These are phyloP conservation scores for Hortaea sp. DNA, from an alignment of 2,329 filamentous ascomycete species.

Conservation along the genomic window DNA sequence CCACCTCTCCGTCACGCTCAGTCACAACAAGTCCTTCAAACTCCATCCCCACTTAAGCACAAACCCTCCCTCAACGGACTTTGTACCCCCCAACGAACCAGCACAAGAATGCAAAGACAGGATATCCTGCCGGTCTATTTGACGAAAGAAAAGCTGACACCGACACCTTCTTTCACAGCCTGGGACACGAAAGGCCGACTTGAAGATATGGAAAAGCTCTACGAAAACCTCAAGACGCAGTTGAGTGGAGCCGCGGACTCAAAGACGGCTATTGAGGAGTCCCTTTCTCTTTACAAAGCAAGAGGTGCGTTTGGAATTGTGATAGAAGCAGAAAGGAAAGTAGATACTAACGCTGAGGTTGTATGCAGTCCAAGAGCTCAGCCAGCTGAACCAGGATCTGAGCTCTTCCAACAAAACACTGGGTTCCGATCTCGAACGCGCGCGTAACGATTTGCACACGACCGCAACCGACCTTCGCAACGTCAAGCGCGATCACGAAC, in stretches of 20 bases:
- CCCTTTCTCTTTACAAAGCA: slow-evolving; percentile 62
- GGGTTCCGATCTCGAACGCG: slow-evolving; percentile 52
- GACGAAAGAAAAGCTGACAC: slow-evolving; percentile 43
- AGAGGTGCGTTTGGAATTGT: slow-evolving; percentile 49
- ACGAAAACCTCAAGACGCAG: slow-evolving; percentile 59
- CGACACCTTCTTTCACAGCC: slow-evolving; percentile 43
- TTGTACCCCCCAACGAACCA: slow-evolving; percentile 15
- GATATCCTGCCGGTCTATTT: slow-evolving; percentile 58
- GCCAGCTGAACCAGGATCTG: slow-evolving; percentile 29
- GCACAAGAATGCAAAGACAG: slow-evolving; percentile 22
- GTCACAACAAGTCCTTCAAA: slow-evolving; percentile 18
- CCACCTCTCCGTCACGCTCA: slow-evolving; percentile 21
- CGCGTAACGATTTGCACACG: slow-evolving; percentile 23
- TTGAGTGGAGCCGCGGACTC: slow-evolving; percentile 61
- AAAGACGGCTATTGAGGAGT: slow-evolving; percentile 61
- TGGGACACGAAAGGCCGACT: slow-evolving; percentile 74
- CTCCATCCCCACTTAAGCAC: slow-evolving; percentile 21
- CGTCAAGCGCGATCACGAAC: slow-evolving; percentile 23
- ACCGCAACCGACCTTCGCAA: slow-evolving; percentile 23
- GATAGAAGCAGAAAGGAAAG: background rate
- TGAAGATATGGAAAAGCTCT: slow-evolving; percentile 65
- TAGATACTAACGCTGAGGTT: too few species aligned
- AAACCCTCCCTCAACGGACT: slow-evolving; percentile 17
- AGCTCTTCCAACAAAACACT: slow-evolving; percentile 45
- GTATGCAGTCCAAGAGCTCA: slow-evolving; percentile 16